phyloP scores from a whole-genome alignment of 2,329 filamentous ascomycete genomes.

The Botrytis galanthina region DNA sequence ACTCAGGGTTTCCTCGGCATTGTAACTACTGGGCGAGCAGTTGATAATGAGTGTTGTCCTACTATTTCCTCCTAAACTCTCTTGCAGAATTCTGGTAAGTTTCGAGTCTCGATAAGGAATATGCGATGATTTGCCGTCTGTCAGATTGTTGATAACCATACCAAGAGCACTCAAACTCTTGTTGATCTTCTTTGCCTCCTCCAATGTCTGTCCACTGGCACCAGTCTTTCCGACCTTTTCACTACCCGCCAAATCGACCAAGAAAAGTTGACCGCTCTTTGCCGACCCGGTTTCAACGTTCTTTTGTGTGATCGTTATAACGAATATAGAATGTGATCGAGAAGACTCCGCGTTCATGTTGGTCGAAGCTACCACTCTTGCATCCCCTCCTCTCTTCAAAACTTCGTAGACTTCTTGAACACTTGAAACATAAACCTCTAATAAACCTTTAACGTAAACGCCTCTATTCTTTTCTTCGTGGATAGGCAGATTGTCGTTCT shows the following conservation, averaged over 20 bases:
- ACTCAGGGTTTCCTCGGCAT: constrained; percentile 89
- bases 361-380: constrained; percentile 88
- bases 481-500: constrained; percentile 95
- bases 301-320: constrained; percentile 95
- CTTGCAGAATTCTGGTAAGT: constrained; percentile 93
- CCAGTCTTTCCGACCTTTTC: constrained; percentile 99
- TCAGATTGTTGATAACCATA: constrained; percentile 98
- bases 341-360: constrained; percentile 99
- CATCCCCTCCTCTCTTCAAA: constrained; percentile 86
- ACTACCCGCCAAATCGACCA: constrained; percentile 96
- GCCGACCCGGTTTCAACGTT: constrained; percentile 94
- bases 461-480: constrained; percentile 96
- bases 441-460: constrained; percentile 91
- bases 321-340: constrained; percentile 96
- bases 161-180: constrained; percentile 97
- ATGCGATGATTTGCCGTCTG: constrained; percentile 94
- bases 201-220: constrained; percentile 92
- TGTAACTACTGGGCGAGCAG: constrained; percentile 98
- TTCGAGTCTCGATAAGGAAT: constrained; percentile 98
- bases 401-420: constrained; percentile 96
- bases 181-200: constrained; percentile 99
- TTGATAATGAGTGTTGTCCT: constrained; percentile 98
- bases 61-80: constrained; percentile 95
- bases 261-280: constrained; percentile 93
- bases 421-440: constrained; percentile 94